Evolutionary conservation across 1,139 yeast species (phyloP), one percentile per base, ranked within the genome.

Genomic region (Suhomyces yuchorum): DNA sequence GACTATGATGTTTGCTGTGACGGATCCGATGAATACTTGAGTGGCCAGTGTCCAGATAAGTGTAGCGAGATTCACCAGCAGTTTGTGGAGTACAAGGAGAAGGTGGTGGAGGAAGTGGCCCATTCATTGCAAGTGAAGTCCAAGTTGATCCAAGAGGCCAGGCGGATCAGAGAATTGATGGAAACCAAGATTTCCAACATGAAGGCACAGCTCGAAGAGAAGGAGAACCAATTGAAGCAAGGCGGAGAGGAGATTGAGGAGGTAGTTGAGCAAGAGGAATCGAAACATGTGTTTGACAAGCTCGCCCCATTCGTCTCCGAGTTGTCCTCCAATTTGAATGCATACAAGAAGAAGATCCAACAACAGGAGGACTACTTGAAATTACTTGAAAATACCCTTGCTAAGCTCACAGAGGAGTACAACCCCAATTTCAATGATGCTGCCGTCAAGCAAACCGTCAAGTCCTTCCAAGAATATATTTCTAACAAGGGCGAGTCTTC

Each of bases 1-100:
- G 99, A 95, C 64, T 88, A 87, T 61, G 87, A 85, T 20, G 51
- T 75, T 15, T 93, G 99, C 66, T 95, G 99, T 66, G 99, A 95
- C 66, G 98, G 99, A 1, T 81, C 93, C 1, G 99, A 95, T 65
- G 99, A 95, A 66, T 65, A 66, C 49, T 24, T 51, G 54, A 70
- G 60, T 54, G 77, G 66, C 45, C 57, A 37, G 8, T 87, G 95
- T 61, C 80, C 80, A 11, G 77, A 82, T 56, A 73, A 70, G 50
- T 92, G 98, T 64, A 58, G 55, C 0, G 81, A 81, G 51, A 71
- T 75, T 5, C 62, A 65, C 44, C 47, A 53, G 8, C 78, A 75
- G 49, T 73, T 51, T 46, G 52, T 56, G 15, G 50, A 56, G 17
- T 65, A 63, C 53, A 60, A 59, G 47, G 37, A 48, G 9, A 28